Conservation (phyloP, 1,284 basidiomycete genomes). For the Pseudozyma hubeiensis region DNA sequence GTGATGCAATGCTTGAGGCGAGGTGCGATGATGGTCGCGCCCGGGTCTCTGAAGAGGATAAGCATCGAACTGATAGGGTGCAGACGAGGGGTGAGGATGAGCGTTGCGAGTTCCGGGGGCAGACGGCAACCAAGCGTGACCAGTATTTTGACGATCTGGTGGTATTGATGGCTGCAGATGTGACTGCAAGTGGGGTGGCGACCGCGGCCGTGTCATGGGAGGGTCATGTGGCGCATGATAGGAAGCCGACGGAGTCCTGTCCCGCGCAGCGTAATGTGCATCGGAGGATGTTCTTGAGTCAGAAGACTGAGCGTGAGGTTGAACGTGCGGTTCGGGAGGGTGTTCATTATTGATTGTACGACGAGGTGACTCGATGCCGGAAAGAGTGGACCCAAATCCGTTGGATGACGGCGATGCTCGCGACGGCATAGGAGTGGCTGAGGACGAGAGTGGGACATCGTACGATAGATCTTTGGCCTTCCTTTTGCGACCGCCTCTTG, state of each 20-base stretch:
- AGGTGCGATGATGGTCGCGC: constrained; percentile 29
- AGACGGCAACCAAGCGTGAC: constrained; percentile 13
- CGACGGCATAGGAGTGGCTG: constrained; percentile 2
- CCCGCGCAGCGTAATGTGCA: neutral
- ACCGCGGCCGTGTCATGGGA: neutral
- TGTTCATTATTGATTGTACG: too few species aligned
- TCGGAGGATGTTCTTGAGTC: neutral
- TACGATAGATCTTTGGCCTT: constrained; percentile 11
- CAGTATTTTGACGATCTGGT: constrained; percentile 8
- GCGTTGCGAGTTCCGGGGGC: constrained; percentile 8
- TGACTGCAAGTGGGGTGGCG: neutral
- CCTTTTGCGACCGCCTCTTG: constrained; percentile 43
- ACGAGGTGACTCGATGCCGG: neutral
- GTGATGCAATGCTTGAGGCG: constrained; percentile 18
- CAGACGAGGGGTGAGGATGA: constrained; percentile 5
- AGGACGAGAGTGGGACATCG: neutral
- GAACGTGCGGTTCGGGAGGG: too few species aligned
- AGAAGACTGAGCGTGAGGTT: too few species aligned
- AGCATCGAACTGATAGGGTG: constrained; percentile 9
- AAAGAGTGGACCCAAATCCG: neutral
- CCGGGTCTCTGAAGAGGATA: constrained; percentile 25
- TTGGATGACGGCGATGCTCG: constrained; percentile 6
- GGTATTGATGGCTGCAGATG: constrained; percentile 15
- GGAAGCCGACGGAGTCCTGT: neutral
- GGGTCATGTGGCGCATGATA: neutral